Evolutionary conservation across 2,329 filamentous ascomycete genomes (phyloP).

Genomic region (Aureobasidium musti): DNA sequence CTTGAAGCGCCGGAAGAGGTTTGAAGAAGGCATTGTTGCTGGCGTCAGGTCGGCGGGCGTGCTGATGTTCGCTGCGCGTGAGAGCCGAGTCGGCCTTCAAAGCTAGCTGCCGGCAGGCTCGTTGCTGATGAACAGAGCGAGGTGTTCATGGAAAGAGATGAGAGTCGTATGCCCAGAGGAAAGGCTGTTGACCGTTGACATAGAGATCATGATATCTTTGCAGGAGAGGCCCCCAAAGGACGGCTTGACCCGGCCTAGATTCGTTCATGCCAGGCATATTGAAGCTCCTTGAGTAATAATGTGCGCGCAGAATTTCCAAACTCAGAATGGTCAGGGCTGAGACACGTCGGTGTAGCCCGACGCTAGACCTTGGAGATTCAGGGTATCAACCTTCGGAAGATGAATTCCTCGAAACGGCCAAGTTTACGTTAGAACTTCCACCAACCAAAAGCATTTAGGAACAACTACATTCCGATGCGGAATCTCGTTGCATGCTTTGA

Average conservation of each 20-base stretch:
- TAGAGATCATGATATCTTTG: not conserved
- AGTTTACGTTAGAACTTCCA: constrained; percentile 16
- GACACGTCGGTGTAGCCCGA: not conserved
- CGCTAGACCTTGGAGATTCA: constrained; percentile 13
- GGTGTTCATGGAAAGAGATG: not conserved
- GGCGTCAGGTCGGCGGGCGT: not conserved
- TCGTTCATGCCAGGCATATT: not conserved
- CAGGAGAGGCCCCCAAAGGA: not conserved
- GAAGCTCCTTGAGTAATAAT: not conserved
- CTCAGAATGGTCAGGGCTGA: constrained; percentile 17
- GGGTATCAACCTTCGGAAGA: constrained; percentile 6
- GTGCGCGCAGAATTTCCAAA: constrained; percentile 1
- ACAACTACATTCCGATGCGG: not conserved
- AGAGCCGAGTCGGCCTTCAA: not conserved
- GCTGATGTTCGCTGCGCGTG: not conserved
- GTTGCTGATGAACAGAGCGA: not conserved
- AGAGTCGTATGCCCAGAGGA: not conserved
- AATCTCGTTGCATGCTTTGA: not conserved
- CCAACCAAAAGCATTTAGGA: not conserved
- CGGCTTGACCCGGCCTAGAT: constrained; percentile 1
- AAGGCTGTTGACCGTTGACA: not conserved
- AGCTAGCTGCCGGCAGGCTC: not conserved
- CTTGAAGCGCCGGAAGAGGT: constrained; percentile 47
- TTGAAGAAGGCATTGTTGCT: constrained; percentile 28
- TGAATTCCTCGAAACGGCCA: constrained; percentile 6